Base-by-base conservation (phyloP, 768 basidiomycete genomes). In the Coprinopsis sp. region DNA sequence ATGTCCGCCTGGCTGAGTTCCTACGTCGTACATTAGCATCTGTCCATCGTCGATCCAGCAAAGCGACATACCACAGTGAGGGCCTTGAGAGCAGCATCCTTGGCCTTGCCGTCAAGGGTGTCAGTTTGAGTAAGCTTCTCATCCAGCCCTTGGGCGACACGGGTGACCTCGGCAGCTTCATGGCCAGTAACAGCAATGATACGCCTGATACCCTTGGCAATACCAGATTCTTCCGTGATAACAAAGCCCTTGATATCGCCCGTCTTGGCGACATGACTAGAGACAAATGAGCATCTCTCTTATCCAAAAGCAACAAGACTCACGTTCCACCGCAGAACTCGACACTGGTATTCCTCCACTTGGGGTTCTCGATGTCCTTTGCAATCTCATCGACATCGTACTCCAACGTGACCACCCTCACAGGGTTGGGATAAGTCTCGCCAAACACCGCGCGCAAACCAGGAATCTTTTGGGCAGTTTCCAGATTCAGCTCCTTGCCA, bases 311-410 rank as follows among this genome's bases (percentile, higher is more conserved):
- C n/a, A 29, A 44, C 37, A 19, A 33, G 27, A 79, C 90, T 64
- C 57, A 92, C 81, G 96, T 99, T 65, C 96, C 96, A 66, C 96
- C 96, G 63, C 96, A 99, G 62, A 99, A 95, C 67, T 99, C 96
- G 52, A 96, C 80, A 63, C 89, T 93, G 10, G 95, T 96, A 23
- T 67, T 69, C 37, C 88, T 72, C 96, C 96, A 99, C 66, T 86
- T 91, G 3, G 86, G 82, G 64, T 92, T 94, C 57, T 85, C 79
- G 33, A 95, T 75, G 54, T 99, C 91, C 57, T 78, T 74, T 16
- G 80, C 67, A 45, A 99, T 92, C 55, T 93, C 89, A 41, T 94
- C 86, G 14, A 95, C 77, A 51, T 84, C 81, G 60, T 78, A 91
- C 64, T 91, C 95, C 18, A 99, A 73, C 2, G 91, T 81, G 12